These are phyloP conservation scores for Brassica carinata DNA, from an alignment of 345 rosid species.

Conservation along the genomic window DNA sequence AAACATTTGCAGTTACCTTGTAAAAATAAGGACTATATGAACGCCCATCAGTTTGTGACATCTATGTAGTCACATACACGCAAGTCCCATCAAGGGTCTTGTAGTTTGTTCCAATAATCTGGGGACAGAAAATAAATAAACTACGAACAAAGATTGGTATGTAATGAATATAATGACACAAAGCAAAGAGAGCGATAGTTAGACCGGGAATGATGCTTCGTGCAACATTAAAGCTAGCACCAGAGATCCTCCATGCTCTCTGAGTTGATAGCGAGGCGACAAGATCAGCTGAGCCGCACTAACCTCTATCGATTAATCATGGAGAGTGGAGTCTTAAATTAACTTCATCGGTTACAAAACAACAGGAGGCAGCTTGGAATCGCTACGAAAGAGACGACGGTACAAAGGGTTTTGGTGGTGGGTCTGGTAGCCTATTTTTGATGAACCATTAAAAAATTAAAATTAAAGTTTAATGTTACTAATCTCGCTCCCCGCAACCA, in stretches of 20 bases:
- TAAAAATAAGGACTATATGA: conserved; percentile 42
- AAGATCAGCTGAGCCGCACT: too few relatives aligned
- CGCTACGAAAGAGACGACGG: too few relatives aligned
- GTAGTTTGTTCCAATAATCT: conserved; percentile 66
- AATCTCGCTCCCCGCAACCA: too few relatives aligned
- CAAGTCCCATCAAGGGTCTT: conserved; percentile 60
- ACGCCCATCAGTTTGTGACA: conserved; percentile 40
- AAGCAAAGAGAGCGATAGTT: neutral
- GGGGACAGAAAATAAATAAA: neutral
- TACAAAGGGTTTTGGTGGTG: too few relatives aligned
- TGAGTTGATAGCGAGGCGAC: conserved; percentile 30
- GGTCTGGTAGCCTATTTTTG: too few relatives aligned
- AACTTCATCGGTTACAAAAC: too few relatives aligned
- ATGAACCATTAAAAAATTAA: too few relatives aligned
- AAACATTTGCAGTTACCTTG: too few relatives aligned
- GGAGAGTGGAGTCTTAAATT: too few relatives aligned
- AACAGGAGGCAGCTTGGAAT: too few relatives aligned
- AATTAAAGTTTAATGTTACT: too few relatives aligned
- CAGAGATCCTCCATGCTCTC: conserved; percentile 63
- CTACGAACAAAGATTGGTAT: neutral
- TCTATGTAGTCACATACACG: conserved; percentile 57
- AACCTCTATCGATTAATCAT: too few relatives aligned
- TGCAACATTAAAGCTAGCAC: conserved; percentile 66
- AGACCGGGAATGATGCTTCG: conserved; percentile 51
- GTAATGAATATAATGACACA: neutral